Evolutionary conservation across 495 filamentous ascomycete species (phyloP), one percentile per base, ranked within the genome.

Genomic region (Extremus antarcticus): DNA sequence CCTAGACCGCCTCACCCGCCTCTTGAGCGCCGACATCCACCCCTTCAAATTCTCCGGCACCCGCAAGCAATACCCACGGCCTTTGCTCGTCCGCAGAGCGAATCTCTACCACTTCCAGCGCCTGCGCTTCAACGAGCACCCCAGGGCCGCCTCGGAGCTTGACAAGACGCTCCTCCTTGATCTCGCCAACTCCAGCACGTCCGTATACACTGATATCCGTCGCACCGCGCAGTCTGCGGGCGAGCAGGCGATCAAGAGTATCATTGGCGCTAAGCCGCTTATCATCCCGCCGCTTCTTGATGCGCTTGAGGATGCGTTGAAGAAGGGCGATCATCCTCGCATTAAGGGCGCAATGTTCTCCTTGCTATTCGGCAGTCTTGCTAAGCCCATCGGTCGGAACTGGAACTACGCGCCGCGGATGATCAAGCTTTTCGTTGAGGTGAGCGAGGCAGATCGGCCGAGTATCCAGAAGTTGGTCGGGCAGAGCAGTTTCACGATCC

Each of bases 291-390:
- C 86, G 29, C 74, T 99, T 24, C 75, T 99, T 29, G 77, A 81
- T 43, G 81, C 84, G 1, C 78, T 96, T 52, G 82, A 87, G 57
- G 82, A 84, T 55, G 88, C 89, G n/a, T 75, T 97, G 17, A 84
- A 85, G 48, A 79, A 83, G 35, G 84, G 81, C 51, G 88, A 97
- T 48, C 85, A 87, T 65, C 83, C 91, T 47, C 76, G 88, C 7
- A 94, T 99, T 66, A 99, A 99, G 67, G 92, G 94, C 40, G 87
- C 84, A 8, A 78, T 99, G 70, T 97, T 88, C 63, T 88, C 88
- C 0, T 68, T 99, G 24, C 70, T 97, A 20, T 88, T 94, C 57
- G 88, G 90, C 38, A 92, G 86, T 51, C 73, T 99, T 17, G 79
- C 87, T n/a, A 94, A 86, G 66, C 90, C 90, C 0, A 79, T 88